Conservation (phyloP, 2,329 filamentous ascomycete genomes). For the Aspergillus puulaauensis region DNA sequence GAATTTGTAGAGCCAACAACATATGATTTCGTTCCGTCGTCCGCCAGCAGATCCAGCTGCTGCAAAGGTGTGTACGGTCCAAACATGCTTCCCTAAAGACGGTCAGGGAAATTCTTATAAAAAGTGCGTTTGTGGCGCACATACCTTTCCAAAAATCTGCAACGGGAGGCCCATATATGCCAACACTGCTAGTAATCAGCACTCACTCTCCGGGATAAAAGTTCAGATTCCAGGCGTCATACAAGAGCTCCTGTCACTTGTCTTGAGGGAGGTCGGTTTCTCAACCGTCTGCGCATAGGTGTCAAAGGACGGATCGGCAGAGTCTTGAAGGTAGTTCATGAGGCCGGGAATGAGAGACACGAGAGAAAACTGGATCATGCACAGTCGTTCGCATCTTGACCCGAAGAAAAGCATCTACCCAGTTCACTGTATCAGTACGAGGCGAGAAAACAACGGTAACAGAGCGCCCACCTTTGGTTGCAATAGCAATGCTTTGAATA, state of each 20-base stretch:
- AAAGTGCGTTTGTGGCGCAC: constrained; percentile 44
- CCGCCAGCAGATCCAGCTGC: constrained; percentile 89
- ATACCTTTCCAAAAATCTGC: constrained; percentile 88
- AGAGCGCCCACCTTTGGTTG: constrained; percentile 75
- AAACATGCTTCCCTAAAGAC: constrained; percentile 78
- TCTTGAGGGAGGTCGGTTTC: constrained; percentile 80
- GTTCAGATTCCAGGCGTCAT: constrained; percentile 20
- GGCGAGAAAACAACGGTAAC: neutral
- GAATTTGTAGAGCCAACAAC: constrained; percentile 97
- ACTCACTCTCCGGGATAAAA: neutral
- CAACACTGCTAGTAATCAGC: constrained; percentile 57
- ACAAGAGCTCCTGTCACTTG: constrained; percentile 84
- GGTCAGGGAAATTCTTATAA: constrained; percentile 36
- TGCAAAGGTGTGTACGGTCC: constrained; percentile 96
- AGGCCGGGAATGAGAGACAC: constrained; percentile 93
- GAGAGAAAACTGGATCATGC: constrained; percentile 97
- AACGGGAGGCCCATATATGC: constrained; percentile 93
- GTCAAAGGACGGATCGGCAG: constrained; percentile 89
- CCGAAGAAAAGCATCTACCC: constrained; percentile 95
- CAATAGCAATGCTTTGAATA: constrained; percentile 89
- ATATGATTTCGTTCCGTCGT: constrained; percentile 93
- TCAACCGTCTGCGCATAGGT: constrained; percentile 72
- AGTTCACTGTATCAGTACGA: constrained; percentile 13
- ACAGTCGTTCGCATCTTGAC: constrained; percentile 89
- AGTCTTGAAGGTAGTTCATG: constrained; percentile 88